phyloP scores from a whole-genome alignment of 2,329 filamentous ascomycete genomes.

The Aschersonia sp. region DNA sequence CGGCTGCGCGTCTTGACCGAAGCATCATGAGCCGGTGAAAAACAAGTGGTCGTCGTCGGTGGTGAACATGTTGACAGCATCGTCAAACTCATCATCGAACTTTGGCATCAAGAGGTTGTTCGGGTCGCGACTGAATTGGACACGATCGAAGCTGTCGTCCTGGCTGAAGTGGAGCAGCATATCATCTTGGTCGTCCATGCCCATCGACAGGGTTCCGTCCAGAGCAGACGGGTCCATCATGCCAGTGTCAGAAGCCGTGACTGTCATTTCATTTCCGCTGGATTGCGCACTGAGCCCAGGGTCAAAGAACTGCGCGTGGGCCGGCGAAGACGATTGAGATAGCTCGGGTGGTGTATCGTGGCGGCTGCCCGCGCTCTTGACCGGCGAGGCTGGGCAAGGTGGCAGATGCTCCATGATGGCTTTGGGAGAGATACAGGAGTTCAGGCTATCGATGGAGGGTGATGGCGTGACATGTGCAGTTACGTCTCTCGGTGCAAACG shows the following conservation, averaged over 20 bases:
- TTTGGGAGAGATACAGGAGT: slow-evolving; percentile 32
- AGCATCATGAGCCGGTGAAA: slow-evolving; percentile 15
- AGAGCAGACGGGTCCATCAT: slow-evolving; percentile 18
- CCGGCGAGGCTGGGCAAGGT: slow-evolving; percentile 29
- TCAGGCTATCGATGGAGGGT: slow-evolving; percentile 21
- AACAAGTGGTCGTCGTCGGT: slow-evolving; percentile 34
- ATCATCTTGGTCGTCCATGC: slow-evolving; percentile 26
- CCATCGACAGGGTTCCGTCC: slow-evolving; percentile 17
- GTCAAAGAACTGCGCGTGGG: slow-evolving; percentile 32
- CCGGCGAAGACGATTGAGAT: slow-evolving; percentile 45
- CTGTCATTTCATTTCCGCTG: slow-evolving; percentile 15
- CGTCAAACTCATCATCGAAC: slow-evolving; percentile 39
- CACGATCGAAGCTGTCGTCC: slow-evolving; percentile 20
- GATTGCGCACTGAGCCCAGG: slow-evolving; percentile 23
- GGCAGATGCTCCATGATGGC: slow-evolving; percentile 23
- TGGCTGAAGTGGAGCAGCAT: slow-evolving; percentile 26
- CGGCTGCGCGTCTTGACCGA: neutral
- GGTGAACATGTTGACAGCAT: slow-evolving; percentile 34
- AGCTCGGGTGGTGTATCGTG: slow-evolving; percentile 45
- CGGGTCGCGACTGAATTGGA: slow-evolving; percentile 29
- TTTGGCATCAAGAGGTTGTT: slow-evolving; percentile 36
- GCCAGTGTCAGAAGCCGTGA: slow-evolving; percentile 14
- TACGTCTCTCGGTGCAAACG: slow-evolving; percentile 14
- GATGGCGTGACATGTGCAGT: slow-evolving; percentile 21
- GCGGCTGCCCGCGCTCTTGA: slow-evolving; percentile 34